Base-by-base conservation (phyloP, 495 filamentous ascomycete genomes). In the Amorphotheca resinae region DNA sequence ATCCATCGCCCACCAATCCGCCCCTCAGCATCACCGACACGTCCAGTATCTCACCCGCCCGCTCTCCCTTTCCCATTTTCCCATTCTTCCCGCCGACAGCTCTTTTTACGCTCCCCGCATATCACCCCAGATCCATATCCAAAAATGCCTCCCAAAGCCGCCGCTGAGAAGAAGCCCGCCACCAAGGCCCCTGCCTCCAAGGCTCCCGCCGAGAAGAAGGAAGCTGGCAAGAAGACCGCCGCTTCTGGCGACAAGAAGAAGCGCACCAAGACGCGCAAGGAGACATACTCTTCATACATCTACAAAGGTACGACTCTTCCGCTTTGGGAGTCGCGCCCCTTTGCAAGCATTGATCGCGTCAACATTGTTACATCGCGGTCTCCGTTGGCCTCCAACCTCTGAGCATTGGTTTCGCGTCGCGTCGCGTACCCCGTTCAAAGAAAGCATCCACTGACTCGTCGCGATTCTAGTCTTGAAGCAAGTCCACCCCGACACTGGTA, bases 201-300 rank as follows among this genome's bases (percentile, higher is more conserved):
- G 67, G 80, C 82, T 17, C 79, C 84, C 32, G 69, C 68, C 60
- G 88, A 95, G 79, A 95, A 96, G 82, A 95, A 96, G 81, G 89
- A 95, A 65, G 93, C 88, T 43, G 88, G 89, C 72, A 98, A 98
- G 85, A 98, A 95, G 81, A 95, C 91, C 32, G 86, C 91, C 28
- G 77, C 87, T 30, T 72, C 85, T 60, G 91, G 89, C 48, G 91
- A 96, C 47, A 96, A 98, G 87, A 98, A 96, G 84, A 98, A 98
- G 87, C 86, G 93, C 57, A 93, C 86, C 76, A 98, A 98, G 89
- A 82, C 91, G 55, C 81, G 91, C 68, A 95, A 95, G 84, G 91
- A 98, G 79, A 98, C 91, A 41, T 98, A 98, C 73, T 93, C 85
- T 53, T 91, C 83, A 33, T 98, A 98, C 80, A 98, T 98, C 75